Conservation (phyloP, 768 basidiomycete species). For the Xerocomus potaroensis region DNA sequence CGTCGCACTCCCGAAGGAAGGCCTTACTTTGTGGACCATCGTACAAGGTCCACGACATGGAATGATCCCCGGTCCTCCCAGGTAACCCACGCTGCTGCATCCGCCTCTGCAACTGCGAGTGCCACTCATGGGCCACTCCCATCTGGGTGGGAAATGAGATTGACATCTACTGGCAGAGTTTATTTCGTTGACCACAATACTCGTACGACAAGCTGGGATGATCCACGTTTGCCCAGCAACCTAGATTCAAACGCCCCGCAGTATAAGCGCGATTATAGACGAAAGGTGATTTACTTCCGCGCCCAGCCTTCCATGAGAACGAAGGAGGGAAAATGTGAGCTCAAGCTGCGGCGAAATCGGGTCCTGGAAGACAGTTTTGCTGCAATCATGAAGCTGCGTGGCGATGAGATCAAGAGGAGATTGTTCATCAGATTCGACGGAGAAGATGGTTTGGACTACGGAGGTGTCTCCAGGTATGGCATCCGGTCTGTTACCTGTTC, state of each 20-base stretch:
- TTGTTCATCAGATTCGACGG: constrained; percentile 75
- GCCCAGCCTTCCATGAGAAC: constrained; percentile 82
- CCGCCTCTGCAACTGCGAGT: constrained; percentile 41
- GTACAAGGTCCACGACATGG: constrained; percentile 85
- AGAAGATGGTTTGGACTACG: constrained; percentile 77
- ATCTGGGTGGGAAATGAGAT: constrained; percentile 92
- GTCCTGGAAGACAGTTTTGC: constrained; percentile 86
- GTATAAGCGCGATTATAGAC: constrained; percentile 89
- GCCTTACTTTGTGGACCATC: constrained; percentile 73
- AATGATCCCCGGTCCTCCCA: constrained; percentile 70
- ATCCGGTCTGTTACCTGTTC: neutral
- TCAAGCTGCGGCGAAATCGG: constrained; percentile 75
- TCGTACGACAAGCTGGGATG: constrained; percentile 89
- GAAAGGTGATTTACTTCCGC: constrained; percentile 91
- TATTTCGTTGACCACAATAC: constrained; percentile 95
- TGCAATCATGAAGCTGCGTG: constrained; percentile 76
- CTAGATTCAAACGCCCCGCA: constrained; percentile 89
- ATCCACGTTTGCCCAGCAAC: constrained; percentile 79
- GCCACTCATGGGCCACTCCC: constrained; percentile 77
- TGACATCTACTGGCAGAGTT: constrained; percentile 78
- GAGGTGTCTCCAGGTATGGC: constrained; percentile 65
- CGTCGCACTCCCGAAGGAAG: constrained; percentile 85
- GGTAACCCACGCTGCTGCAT: constrained; percentile 43
- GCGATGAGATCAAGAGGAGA: constrained; percentile 64
- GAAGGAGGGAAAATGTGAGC: constrained; percentile 77